Evolutionary conservation across 2,329 filamentous ascomycete genomes (phyloP).

Genomic region (Parastagonospora avenae): DNA sequence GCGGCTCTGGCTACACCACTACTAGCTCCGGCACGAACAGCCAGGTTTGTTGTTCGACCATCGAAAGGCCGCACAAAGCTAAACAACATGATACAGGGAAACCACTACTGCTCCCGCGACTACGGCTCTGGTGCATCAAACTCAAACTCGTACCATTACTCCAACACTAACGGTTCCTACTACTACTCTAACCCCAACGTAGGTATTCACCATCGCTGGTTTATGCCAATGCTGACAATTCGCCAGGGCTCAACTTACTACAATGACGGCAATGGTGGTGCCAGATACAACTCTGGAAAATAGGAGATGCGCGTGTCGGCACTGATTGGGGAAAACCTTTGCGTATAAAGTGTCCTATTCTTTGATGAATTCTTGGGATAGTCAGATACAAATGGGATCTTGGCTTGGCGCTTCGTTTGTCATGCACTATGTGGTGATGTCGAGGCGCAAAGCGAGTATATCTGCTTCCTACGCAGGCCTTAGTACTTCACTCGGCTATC

Average conservation of each 20-base stretch:
- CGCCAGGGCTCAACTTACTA: constrained; percentile 45
- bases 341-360: neutral
- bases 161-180: constrained; percentile 44
- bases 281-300: constrained; percentile 35
- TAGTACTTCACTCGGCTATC: too few species aligned
- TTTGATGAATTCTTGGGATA: neutral
- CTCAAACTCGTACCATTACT: constrained; percentile 49
- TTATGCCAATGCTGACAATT: neutral
- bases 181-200: constrained; percentile 47
- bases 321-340: neutral
- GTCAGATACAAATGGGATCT: too few species aligned
- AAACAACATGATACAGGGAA: constrained; percentile 33
- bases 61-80: neutral
- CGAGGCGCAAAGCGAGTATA: too few species aligned
- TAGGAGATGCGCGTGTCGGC: constrained; percentile 4
- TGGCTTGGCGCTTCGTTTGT: too few species aligned
- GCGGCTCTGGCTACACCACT: constrained; percentile 40
- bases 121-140: constrained; percentile 43
- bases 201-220: neutral
- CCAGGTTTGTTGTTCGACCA: constrained; percentile 20
- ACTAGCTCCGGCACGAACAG: constrained; percentile 50
- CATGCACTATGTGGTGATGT: too few species aligned
- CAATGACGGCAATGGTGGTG: constrained; percentile 42
- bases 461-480: too few species aligned
- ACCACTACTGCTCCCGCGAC: constrained; percentile 49